phyloP scores from a whole-genome alignment of 768 basidiomycete species.

The Rhodotorula toruloides region DNA sequence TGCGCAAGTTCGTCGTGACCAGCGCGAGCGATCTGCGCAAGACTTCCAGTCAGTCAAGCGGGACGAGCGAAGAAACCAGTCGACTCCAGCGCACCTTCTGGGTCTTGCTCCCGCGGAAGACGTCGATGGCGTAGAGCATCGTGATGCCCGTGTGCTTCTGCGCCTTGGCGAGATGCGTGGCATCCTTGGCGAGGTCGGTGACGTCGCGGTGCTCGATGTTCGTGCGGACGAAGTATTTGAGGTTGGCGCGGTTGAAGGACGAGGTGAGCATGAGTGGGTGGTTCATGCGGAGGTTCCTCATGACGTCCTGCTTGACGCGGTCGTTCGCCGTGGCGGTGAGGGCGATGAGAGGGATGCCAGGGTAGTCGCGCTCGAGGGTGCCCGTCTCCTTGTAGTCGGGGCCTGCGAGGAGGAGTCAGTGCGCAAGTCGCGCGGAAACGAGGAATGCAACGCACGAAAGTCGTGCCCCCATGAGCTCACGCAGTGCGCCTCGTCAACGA shows the following conservation, averaged over 20 bases:
- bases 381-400: conserved; percentile 65
- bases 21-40: conserved; percentile 50
- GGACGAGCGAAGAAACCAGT: too few relatives aligned
- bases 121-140: conserved; percentile 56
- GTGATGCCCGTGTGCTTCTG: conserved; percentile 57
- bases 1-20: conserved; percentile 53
- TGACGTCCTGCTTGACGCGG: conserved; percentile 71
- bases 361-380: conserved; percentile 66
- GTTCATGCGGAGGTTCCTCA: conserved; percentile 60
- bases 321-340: conserved; percentile 89
- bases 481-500: conserved; percentile 94
- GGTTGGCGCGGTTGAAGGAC: conserved; percentile 91
- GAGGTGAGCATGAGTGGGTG: conserved; percentile 62
- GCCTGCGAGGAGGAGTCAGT: conserved; percentile 26
- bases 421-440: not conserved
- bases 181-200: conserved; percentile 56
- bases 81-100: conserved; percentile 34
- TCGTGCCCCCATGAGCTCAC: conserved; percentile 86
- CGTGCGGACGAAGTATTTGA: conserved; percentile 63
- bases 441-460: conserved; percentile 56
- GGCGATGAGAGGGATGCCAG: conserved; percentile 84
- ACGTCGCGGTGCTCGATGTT: conserved; percentile 63
- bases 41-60: not conserved
- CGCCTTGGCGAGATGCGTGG: conserved; percentile 58
- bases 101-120: conserved; percentile 62